A percentile compares a stretch with the other conserved stretches of the same genome.
phyloP scores from a whole-genome alignment of 495 filamentous ascomycete species.

The Polyplosphaeria fusca region DNA sequence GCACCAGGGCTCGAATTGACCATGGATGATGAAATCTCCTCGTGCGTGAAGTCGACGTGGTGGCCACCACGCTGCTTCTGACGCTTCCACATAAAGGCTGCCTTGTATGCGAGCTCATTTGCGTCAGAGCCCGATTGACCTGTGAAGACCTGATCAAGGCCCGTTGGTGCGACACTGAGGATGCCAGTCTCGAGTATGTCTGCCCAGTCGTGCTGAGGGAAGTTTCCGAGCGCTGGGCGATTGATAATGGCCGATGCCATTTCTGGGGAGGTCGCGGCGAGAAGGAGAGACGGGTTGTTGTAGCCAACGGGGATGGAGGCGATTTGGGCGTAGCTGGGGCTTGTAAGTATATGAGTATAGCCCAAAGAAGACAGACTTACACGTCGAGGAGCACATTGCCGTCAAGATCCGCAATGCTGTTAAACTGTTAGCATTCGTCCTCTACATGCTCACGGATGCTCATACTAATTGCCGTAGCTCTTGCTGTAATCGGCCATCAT shows the following conservation, averaged over 20 bases:
- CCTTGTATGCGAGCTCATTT: constrained; percentile 99
- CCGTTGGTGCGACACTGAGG: constrained; percentile 83
- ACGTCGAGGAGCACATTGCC: constrained; percentile 63
- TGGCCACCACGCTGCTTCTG: constrained; percentile 82
- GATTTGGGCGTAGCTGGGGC: constrained; percentile 79
- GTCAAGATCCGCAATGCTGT: constrained; percentile 83
- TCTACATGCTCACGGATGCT: background rate
- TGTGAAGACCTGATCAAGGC: constrained; percentile 94
- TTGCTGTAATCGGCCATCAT: constrained; percentile 82
- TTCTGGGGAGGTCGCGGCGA: constrained; percentile 68
- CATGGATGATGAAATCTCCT: constrained; percentile 79
- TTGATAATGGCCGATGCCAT: constrained; percentile 87
- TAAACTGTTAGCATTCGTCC: constrained; percentile 4
- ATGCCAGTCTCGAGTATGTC: constrained; percentile 81
- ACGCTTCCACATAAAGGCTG: constrained; percentile 96
- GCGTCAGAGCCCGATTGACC: constrained; percentile 94
- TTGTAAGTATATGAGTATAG: too few species aligned
- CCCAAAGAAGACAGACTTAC: constrained; percentile 29
- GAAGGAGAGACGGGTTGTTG: constrained; percentile 79
- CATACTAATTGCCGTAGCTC: constrained; percentile 61
- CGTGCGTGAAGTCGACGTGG: constrained; percentile 75
- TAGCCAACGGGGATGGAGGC: constrained; percentile 97
- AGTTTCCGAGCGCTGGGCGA: constrained; percentile 93
- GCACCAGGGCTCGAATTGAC: constrained; percentile 78
- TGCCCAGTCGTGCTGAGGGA: constrained; percentile 88